Base-by-base conservation (phyloP, 129 eudicot species). In the Cynara cardunculus region DNA sequence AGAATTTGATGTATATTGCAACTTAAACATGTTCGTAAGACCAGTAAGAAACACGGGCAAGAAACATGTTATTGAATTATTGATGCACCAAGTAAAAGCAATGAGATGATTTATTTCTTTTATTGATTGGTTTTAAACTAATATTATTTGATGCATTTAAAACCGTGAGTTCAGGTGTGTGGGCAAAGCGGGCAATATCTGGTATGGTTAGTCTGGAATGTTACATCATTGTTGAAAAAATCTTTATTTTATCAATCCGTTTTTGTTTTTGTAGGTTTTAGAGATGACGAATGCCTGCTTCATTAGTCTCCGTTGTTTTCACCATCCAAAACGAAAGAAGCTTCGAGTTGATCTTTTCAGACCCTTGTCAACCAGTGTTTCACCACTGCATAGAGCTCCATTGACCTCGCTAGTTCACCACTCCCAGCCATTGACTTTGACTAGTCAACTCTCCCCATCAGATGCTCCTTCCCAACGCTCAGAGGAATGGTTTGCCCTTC, bases 401-500 rank as follows among this genome's bases (percentile, higher is more conserved):
- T 19, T 72, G 31, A 80, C 89, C 8, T 74, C 80, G 8, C 14
- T 74, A 65, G 27, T 32, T 25, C 64, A 77, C 77, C 64, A n/a
- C 59, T 41, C 87, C 53, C 79, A 18, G 11, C 85, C 73, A 11
- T 70, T 88, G 44, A 76, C 73, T 5, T 76, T 86, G 73, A 81
- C 78, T 46, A 86, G 82, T 49, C 88, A 70, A 25, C 89, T 89
- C 76, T 80, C 92, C 61, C 84, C 83, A 22, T 84, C 96, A 28
- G 88, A 86, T n/a, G 78, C 94, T 44, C 96, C 97, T 7, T 35
- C 84, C 4, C 99, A 95, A 75, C 89, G 97, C 24, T 95, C 99
- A 6, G 97, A 92, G 0, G 99, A 92, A 76, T 95, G 99, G 99
- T 95, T 92, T 81, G 97, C 97, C 75, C 93, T 95, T 53, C 89